phyloP scores from a whole-genome alignment of 352 stramenopile genomes.

The Globisporangium polare region DNA sequence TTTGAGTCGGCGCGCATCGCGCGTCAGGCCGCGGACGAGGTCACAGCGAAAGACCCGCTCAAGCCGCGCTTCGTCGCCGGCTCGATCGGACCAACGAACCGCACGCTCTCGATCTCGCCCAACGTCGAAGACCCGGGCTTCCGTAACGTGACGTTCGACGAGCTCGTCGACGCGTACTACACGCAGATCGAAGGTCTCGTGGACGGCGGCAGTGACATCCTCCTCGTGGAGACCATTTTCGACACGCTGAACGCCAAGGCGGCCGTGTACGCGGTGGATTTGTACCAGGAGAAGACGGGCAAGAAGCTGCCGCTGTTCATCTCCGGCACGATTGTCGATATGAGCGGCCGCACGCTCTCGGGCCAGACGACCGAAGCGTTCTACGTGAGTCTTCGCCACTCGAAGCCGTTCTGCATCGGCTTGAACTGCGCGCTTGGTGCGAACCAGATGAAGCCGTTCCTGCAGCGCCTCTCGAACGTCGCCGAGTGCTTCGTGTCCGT shows the following conservation, averaged over 20 bases:
- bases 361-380: slow-evolving; percentile 97
- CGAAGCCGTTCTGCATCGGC: slow-evolving; percentile 96
- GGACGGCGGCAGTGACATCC: slow-evolving; percentile 93
- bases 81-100: slow-evolving; percentile 95
- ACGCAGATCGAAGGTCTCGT: slow-evolving; percentile 93
- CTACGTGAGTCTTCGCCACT: slow-evolving; percentile 94
- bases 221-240: slow-evolving; percentile 98
- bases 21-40: slow-evolving; percentile 91
- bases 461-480: slow-evolving; percentile 88
- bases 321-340: slow-evolving; percentile 95
- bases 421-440: slow-evolving; percentile 96
- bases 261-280: slow-evolving; percentile 92
- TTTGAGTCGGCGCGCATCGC: slow-evolving; percentile 90
- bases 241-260: slow-evolving; percentile 98
- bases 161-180: slow-evolving; percentile 96
- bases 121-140: slow-evolving; percentile 93
- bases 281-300: slow-evolving; percentile 90
- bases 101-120: slow-evolving; percentile 94
- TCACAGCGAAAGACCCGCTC: slow-evolving; percentile 90
- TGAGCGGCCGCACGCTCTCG: slow-evolving; percentile 94
- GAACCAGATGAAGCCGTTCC: slow-evolving; percentile 95
- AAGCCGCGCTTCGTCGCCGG: slow-evolving; percentile 94
- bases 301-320: slow-evolving; percentile 95
- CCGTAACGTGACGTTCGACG: slow-evolving; percentile 96
- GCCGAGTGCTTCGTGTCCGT: slow-evolving; percentile 96